phyloP scores from a whole-genome alignment of 495 filamentous ascomycete species.

The Cercophora samala region DNA sequence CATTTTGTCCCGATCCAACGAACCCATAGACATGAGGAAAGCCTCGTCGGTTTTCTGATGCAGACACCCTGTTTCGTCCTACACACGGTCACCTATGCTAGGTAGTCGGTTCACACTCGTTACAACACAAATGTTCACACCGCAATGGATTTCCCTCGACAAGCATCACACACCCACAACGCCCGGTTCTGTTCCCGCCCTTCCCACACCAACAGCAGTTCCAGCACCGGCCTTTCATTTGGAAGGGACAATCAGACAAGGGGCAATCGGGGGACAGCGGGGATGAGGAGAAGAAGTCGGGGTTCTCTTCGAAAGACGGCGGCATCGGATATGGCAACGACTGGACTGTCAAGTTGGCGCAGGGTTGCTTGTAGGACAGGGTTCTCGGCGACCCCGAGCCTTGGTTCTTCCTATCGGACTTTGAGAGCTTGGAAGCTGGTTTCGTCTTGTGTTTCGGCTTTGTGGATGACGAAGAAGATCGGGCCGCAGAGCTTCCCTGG shows the following conservation, averaged over 20 bases:
- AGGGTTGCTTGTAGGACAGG: constrained; percentile 22
- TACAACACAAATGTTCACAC: constrained; percentile 44
- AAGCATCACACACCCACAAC: constrained; percentile 42
- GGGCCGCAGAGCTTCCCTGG: not conserved
- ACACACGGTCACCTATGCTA: not conserved
- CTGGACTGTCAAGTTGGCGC: constrained; percentile 33
- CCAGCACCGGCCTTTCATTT: constrained; percentile 38
- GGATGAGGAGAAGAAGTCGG: constrained; percentile 28
- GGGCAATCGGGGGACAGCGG: constrained; percentile 34
- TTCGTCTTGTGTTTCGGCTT: constrained; percentile 3
- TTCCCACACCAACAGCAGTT: constrained; percentile 46
- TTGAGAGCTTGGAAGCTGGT: not conserved
- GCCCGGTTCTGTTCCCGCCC: constrained; percentile 37
- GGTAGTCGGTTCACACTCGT: constrained; percentile 34
- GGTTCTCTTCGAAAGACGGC: constrained; percentile 28
- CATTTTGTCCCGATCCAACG: constrained; percentile 1
- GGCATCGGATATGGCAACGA: constrained; percentile 39
- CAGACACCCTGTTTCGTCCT: not conserved
- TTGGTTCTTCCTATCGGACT: not conserved
- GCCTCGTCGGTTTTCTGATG: constrained; percentile 7
- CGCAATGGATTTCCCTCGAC: constrained; percentile 38
- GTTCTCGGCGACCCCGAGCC: not conserved
- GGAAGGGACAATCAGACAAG: constrained; percentile 37
- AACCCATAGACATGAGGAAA: not conserved
- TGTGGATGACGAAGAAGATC: constrained; percentile 1